Evolutionary conservation across 2,329 filamentous ascomycete species (phyloP), one percentile per base, ranked within the genome.

Genomic region (Ascochyta lentis): DNA sequence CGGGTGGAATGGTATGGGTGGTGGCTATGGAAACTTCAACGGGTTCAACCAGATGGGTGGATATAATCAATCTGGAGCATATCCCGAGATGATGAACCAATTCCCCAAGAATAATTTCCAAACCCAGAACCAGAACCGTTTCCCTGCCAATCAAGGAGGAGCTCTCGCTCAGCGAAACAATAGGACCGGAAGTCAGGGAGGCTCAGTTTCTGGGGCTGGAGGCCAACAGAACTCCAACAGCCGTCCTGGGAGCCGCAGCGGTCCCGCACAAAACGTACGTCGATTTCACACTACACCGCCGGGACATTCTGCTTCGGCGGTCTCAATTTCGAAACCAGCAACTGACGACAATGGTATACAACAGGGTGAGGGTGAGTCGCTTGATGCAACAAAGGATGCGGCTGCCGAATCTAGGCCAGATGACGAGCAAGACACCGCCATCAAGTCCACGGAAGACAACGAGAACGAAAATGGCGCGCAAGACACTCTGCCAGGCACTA

Each of bases 51-150:
- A 76, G 65, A 76, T 76, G 75, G 79, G 77, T 77, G 80, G 79
- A 79, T 81, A 80, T 80, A 81, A 81, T 79, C 78, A 80, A 76
- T 78, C 78, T 76, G 76, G 77, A 76, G 70, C 74, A 68, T 78
- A 77, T 75, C 71, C 74, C 72, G 74, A 76, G 70, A 77, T 76
- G 75, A 75, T 75, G 74, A 81, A 81, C 72, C 80, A 83, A 70
- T 85, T 81, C 76, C 79, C 79, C 78, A 84, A 82, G 81, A 82
- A 84, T 82, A 83, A 85, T 75, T 83, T 80, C 73, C 80, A 90
- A 78, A 88, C 86, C 85, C 73, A 77, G 66, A 88, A 86, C 85
- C 72, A 77, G 65, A 91, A 91, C 88, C 89, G 92, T 81, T 92
- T 89, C 81, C 87, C 86, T 81, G 86, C 86, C 78, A 86, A 86